These are phyloP conservation scores for Isabelozyma heimii DNA, from an alignment of 805 yeast genomes.

Conservation along the genomic window DNA sequence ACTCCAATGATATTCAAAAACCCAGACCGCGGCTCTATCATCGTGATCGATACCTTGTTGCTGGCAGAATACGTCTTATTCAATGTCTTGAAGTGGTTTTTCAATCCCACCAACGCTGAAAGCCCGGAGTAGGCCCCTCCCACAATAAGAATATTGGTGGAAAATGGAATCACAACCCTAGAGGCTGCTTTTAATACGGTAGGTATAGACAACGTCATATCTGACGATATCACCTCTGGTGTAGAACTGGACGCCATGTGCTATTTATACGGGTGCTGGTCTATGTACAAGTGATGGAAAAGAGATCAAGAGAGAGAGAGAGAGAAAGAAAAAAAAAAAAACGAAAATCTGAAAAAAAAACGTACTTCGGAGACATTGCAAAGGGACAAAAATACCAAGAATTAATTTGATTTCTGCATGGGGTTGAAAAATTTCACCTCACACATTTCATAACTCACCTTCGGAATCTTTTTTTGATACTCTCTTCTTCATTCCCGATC, in stretches of 20 bases:
- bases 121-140: constrained; percentile 45
- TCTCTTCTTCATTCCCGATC: too few relatives aligned
- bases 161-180: constrained; percentile 10
- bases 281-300: not conserved
- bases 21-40: constrained; percentile 41
- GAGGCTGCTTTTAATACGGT: not conserved
- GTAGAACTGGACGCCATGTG: not conserved
- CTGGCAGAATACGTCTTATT: not conserved
- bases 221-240: too few relatives aligned
- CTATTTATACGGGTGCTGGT: not conserved
- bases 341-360: not conserved
- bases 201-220: not conserved
- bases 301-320: not conserved
- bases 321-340: not conserved
- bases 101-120: constrained; percentile 29
- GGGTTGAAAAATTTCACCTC: too few relatives aligned
- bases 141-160: constrained; percentile 35
- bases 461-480: too few relatives aligned
- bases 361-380: too few relatives aligned
- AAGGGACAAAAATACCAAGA: too few relatives aligned
- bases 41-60: constrained; percentile 23
- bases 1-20: constrained; percentile 38
- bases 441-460: too few relatives aligned
- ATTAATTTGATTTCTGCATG: too few relatives aligned
- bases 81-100: constrained; percentile 16